A percentile compares a stretch with the other conserved stretches of the same genome.
Evolutionary conservation across 1,284 basidiomycete genomes (phyloP).

Genomic region (Cryptococcus wingfieldii): DNA sequence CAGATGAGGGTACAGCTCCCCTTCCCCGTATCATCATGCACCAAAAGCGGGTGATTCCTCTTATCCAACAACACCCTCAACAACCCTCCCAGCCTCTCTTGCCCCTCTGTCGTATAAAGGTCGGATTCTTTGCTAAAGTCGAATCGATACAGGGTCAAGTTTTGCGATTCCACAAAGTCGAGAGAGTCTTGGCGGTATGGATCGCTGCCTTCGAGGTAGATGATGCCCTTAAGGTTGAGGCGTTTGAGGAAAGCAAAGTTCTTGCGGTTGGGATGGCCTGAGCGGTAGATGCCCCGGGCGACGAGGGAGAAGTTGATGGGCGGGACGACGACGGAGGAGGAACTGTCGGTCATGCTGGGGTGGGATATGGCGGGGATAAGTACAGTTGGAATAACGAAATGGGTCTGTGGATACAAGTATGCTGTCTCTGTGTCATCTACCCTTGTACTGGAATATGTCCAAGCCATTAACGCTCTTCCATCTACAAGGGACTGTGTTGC

Average conservation of each 20-base stretch:
- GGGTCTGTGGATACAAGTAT: too few species aligned
- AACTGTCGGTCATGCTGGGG: too few species aligned
- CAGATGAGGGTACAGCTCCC: constrained; percentile 36
- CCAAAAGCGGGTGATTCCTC: constrained; percentile 40
- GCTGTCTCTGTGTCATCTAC: too few species aligned
- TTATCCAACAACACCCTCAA: constrained; percentile 37
- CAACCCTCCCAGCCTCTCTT: constrained; percentile 15
- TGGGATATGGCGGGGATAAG: too few species aligned
- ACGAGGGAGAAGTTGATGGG: constrained; percentile 52
- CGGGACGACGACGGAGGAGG: constrained; percentile 34
- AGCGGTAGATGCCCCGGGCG: constrained; percentile 42
- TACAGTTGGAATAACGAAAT: too few species aligned
- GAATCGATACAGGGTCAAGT: constrained; percentile 28
- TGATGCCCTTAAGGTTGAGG: constrained; percentile 42
- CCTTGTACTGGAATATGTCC: accelerated
- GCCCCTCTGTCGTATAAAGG: constrained; percentile 7
- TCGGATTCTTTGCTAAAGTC: constrained; percentile 34
- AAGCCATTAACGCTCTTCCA: too few species aligned
- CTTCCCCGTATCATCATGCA: constrained; percentile 48
- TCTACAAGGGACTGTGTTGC: too few species aligned
- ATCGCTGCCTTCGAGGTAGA: constrained; percentile 32
- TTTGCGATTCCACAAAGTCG: constrained; percentile 31
- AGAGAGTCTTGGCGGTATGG: constrained; percentile 41
- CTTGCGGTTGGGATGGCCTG: constrained; percentile 47
- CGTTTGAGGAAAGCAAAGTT: constrained; percentile 40